Evolutionary conservation across 768 basidiomycete genomes (phyloP), one percentile per base, ranked within the genome.

Genomic region (Suillus weaverae): DNA sequence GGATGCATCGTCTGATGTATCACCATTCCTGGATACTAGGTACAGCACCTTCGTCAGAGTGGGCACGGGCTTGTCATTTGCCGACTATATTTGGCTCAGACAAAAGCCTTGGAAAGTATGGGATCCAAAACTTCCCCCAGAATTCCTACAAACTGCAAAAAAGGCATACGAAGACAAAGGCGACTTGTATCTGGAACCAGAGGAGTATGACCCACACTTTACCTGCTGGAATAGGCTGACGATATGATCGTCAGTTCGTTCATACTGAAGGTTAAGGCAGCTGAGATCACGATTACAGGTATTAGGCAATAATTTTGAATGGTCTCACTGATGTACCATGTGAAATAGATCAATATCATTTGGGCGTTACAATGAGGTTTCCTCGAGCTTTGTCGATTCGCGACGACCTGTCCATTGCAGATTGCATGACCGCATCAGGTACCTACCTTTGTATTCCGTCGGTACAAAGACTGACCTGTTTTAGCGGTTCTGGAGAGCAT

Each of bases 321-420:
- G 56, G 9, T 39, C 38, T 41, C 56, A 14, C 38, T 59, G 16
- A 59, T 18, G 18, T 39, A 16, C 16, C 14, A 38, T 14, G 22
- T 26, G 26, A 57, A 68, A 68, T 66, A 88, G 95, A 94, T 68
- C 89, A 88, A 69, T 98, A 94, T 70, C 90, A 91, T 61, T 74
- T 95, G 67, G 91, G 89, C 5, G 86, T 89, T 67, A 99, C 97
- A 0, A 90, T 99, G 87, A 89, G 97, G 26, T 99, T 99, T 72
- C 97, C 97, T 53, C 86, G 96, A 63, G 94, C 92, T 18, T 70
- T 94, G 54, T 72, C 77, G 3, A 94, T 96, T 65, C 86, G 94
- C 30, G 91, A 92, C 59, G 95, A 97, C 70, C 81, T 93, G 22
- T 83, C 74, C 39, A 79, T 87, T 48, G 84, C 84, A 1, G 92